Evolutionary conservation across 768 basidiomycete genomes (phyloP), one percentile per base, ranked within the genome.

Genomic region (Suillus hirtellus): DNA sequence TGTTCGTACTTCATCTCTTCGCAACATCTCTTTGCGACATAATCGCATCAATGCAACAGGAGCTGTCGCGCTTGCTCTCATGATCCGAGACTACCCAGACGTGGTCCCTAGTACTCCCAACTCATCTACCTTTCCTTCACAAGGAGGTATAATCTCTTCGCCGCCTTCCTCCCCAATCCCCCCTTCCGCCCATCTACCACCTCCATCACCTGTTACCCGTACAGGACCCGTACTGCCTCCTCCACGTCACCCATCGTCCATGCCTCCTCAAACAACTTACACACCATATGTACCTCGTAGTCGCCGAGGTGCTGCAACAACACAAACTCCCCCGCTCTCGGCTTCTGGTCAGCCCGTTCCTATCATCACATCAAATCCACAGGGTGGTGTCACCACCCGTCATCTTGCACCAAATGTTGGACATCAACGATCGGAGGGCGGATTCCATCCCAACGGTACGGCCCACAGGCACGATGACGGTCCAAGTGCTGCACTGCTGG

Each of bases 1-100:
- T 15, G 86, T 98, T 19, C 90, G 96, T 5, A 87, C 85, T 0
- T 95, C 94, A 0, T 88, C 89, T 0, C 76, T 99, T 63, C 86
- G 87, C 63, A 94, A 99, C 71, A 88, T 99, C 56, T 96, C 95
- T 5, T 77, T 99, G 27, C 86, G 96, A 17, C 85, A 93, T 53
- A 99, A 99, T 75, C 86, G 86, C 49, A 97, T 99, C 69, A 86
- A 82, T 40, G 83, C 88, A 0, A 84, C 90, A 0, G 95, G 95
- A 40, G 95, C 91, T 9, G 94, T 99, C 6, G 92, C 95, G 0
- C 81, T 99, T 14, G 95, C 96, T 0, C 83, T 97, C 59, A 96
- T 99, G 93, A 95, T 98, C 66, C 86, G 92, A 59, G 96, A 99
- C 75, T 99, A 98, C 71, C 93, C 94, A 4, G 94, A 97, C 67